Evolutionary conservation across 805 yeast genomes (phyloP), one percentile per base, ranked within the genome.

Genomic region (Tetrapisispora pingtungensis): DNA sequence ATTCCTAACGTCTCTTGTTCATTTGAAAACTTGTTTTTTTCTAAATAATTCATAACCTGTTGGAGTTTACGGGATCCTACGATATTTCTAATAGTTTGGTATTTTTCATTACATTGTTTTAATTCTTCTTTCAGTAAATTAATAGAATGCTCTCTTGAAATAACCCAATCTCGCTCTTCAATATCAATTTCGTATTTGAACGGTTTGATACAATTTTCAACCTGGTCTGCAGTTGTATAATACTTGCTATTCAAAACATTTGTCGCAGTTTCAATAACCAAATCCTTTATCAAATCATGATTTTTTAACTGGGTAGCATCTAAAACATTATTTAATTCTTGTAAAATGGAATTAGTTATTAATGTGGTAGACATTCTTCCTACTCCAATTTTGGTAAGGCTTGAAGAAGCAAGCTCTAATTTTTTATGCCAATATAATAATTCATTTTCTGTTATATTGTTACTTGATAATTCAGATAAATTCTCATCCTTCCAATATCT

Each of bases 151-250:
- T 84, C 94, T 47, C 85, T 77, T 33, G 96, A 81, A 7, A 74
- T 59, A 27, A 69, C 66, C 99, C 99, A 93, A 62, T 93, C 99
- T 33, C 96, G 73, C 54, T 89, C 95, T 59, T 93, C 97, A 40
- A 93, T 77, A 58, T 93, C 99, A 47, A 93, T 89, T 58, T 93
- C 99, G 62, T 90, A 93, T 67, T 93, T 93, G 69, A 83, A 93
- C 2, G 99, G 99, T 62, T 93, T 93, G 57, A 93, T 90, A 67
- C 97, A 89, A 64, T 94, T 93, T 58, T 93, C 99, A 7, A 93
- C 97, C 62, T 93, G 99, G 62, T 94, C 99, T 0, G 98, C 95
- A 0, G 98, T 90, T 1, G 95, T 81, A 51, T 80, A 85, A 60
- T 75, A 93, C 51, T 90, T 78, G 24, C 84, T 68, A 50, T 80